Conservation (phyloP, 768 basidiomycete species). For the Tulasnella sp. region DNA sequence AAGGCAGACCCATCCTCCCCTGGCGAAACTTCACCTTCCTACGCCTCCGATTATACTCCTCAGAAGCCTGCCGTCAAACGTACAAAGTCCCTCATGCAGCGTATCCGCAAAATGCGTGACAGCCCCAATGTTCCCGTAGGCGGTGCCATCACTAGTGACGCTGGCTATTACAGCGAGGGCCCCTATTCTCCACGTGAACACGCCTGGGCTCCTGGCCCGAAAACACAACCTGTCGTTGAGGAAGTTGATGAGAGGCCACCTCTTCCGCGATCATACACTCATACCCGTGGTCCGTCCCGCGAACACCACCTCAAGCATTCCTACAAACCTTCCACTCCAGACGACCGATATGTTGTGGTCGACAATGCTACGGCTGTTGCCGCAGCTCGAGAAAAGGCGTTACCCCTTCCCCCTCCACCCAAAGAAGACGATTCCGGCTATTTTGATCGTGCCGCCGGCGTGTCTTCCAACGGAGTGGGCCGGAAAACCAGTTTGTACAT, state of each 20-base stretch:
- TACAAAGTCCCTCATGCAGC: conserved; percentile 73
- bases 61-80: conserved; percentile 43
- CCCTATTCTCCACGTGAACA: background rate
- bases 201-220: background rate
- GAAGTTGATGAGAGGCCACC: background rate
- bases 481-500: conserved; percentile 69
- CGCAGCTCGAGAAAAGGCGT: conserved; percentile 39
- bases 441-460: conserved; percentile 35
- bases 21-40: conserved; percentile 16
- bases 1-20: conserved; percentile 32
- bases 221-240: background rate
- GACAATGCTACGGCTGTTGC: conserved; percentile 28
- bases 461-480: conserved; percentile 36
- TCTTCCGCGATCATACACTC: background rate
- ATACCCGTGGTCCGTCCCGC: background rate
- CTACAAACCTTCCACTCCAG: conserved; percentile 13
- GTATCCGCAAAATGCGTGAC: conserved; percentile 81
- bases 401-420: conserved; percentile 34
- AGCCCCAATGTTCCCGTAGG: conserved; percentile 67
- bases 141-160: conserved; percentile 34
- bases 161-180: background rate
- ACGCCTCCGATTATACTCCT: conserved; percentile 18
- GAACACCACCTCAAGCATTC: conserved; percentile 23
- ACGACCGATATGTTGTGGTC: conserved; percentile 45
- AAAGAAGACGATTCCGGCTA: conserved; percentile 31